phyloP scores from a whole-genome alignment of 179 eudicot genomes.

The Dionaea muscipula region DNA sequence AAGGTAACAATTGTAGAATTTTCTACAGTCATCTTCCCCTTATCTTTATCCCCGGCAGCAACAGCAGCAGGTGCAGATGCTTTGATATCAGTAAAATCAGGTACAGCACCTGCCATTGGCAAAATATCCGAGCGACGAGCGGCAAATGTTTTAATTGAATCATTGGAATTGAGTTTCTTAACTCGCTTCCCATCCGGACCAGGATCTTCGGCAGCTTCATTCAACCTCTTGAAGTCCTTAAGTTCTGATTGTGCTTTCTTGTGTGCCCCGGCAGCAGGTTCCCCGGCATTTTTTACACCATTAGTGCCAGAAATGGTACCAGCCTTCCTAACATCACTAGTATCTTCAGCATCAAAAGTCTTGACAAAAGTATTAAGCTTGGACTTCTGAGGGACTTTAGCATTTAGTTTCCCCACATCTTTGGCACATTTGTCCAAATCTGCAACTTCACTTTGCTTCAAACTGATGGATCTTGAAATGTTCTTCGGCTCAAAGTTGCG shows the following conservation, averaged over 20 bases:
- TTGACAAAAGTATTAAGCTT: conserved; percentile 7
- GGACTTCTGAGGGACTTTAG: conserved; percentile 2
- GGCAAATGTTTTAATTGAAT: background rate
- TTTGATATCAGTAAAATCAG: conserved; percentile 9
- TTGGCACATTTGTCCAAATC: conserved; percentile 7
- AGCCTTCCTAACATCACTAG: background rate
- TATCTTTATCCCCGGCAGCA: conserved; percentile 6
- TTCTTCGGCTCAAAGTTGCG: conserved; percentile 9
- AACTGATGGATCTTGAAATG: conserved; percentile 9
- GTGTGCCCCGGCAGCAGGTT: conserved; percentile 5
- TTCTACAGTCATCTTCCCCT: conserved; percentile 8
- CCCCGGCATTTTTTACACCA: background rate
- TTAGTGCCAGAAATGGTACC: conserved; percentile 4
- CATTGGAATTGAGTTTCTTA: conserved; percentile 26
- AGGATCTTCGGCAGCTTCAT: conserved; percentile 8
- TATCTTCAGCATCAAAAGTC: conserved; percentile 3
- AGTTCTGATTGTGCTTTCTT: conserved; percentile 8
- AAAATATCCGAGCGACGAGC: conserved; percentile 9
- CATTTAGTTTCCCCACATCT: conserved; percentile 8
- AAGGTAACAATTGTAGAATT: conserved; percentile 7
- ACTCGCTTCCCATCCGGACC: conserved; percentile 19
- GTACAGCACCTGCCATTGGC: conserved; percentile 11
- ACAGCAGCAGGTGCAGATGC: conserved; percentile 9
- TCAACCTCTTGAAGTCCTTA: conserved; percentile 5
- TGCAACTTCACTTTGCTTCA: conserved; percentile 7